phyloP scores from a whole-genome alignment of 2,329 filamentous ascomycete species.

The Claviceps citrina region DNA sequence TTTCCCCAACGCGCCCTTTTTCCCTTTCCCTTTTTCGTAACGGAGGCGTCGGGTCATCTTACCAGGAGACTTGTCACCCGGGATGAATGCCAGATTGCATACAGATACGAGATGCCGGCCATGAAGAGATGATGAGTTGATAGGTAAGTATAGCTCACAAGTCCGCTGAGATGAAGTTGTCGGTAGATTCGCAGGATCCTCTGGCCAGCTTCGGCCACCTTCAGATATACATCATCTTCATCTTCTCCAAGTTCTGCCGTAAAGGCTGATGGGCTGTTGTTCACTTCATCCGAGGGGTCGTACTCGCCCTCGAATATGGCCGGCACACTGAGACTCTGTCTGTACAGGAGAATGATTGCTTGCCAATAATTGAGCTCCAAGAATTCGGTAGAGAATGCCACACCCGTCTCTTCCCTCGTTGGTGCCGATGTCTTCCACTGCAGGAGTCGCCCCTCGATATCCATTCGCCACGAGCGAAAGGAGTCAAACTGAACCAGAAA shows the following conservation, averaged over 20 bases:
- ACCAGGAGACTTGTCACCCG: constrained; percentile 74
- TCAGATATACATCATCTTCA: constrained; percentile 81
- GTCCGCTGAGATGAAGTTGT: constrained; percentile 69
- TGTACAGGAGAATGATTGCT: constrained; percentile 86
- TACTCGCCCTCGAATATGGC: constrained; percentile 70
- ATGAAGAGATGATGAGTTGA: constrained; percentile 95
- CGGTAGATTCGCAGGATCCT: constrained; percentile 83
- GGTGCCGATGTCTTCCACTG: constrained; percentile 81
- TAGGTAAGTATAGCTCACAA: constrained; percentile 92
- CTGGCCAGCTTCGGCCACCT: constrained; percentile 88
- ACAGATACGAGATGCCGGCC: constrained; percentile 90
- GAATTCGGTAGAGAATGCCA: constrained; percentile 79
- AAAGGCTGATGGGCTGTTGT: constrained; percentile 46
- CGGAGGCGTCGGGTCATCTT: no score
- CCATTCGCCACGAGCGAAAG: constrained; percentile 74
- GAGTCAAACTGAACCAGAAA: constrained; percentile 73
- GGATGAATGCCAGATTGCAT: constrained; percentile 93
- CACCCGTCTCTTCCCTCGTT: constrained; percentile 62
- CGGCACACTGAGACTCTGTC: constrained; percentile 77
- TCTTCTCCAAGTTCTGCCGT: constrained; percentile 58
- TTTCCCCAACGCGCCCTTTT: no score
- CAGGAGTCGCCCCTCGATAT: constrained; percentile 68
- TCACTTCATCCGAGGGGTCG: constrained; percentile 47
- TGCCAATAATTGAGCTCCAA: constrained; percentile 96
- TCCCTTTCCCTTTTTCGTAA: no score